Evolutionary conservation across 352 stramenopile species (phyloP), one percentile per base, ranked within the genome.

Genomic region (Aphanomyces astaci): DNA sequence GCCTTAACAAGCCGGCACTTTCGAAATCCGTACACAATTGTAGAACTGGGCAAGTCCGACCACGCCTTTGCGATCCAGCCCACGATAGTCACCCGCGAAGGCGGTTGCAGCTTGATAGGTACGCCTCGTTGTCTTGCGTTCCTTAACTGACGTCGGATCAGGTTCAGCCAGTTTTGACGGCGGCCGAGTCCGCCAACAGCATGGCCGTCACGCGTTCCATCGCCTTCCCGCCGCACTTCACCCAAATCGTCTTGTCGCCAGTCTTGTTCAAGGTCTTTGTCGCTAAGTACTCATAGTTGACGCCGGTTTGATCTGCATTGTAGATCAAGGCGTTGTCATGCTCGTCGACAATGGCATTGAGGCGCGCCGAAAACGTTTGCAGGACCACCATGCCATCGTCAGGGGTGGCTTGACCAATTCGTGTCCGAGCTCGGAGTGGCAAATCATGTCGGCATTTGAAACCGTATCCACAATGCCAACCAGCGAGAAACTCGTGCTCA

Each of bases 251-350:
- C 33, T 75, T 76, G 4, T 33, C 32, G 2, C 66, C 67, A 1
- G 40, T 55, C 11, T 17, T 13, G n/a, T 57, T 72, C 2, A 82
- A 45, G 9, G 65, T 78, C 17, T 64, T 71, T 56, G 72, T 73
- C 0, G 72, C 64, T 0, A 77, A 39, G 48, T 77, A 80, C 33
- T 80, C 66, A 51, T 78, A 73, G 31, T 65, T 73, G 0, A 78
- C 51, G 0, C 62, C 65, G 30, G 63, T 69, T 49, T 76, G 71
- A 45, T 79, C 66, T 0, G 71, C 75, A 43, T 76, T 79, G 63
- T 64, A 76, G 27, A 63, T 30, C 7, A 4, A 7, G n/a, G 7
- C 17, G 36, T 49, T 63, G 17, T 32, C 17, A 22, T 63, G 17
- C 7, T 63, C 17, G 9, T 56, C 30, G 9, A 63, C 7, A 17